Evolutionary conservation across 305 asterid species (phyloP).

Genomic region (Coffea humblotiana): DNA sequence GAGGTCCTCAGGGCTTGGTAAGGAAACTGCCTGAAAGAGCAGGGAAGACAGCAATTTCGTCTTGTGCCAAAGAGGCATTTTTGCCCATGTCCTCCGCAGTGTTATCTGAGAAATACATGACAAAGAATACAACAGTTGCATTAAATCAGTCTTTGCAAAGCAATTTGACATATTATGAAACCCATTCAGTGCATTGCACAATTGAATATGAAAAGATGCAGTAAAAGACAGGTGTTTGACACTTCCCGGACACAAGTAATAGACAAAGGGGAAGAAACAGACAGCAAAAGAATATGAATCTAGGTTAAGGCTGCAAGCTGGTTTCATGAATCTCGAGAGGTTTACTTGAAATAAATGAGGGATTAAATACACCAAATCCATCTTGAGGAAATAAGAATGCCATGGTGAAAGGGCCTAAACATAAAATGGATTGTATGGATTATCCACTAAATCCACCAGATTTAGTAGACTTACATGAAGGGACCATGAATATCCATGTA

Average conservation of each 20-base stretch:
- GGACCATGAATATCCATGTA: too few relatives aligned
- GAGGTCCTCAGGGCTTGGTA: conserved; percentile 70
- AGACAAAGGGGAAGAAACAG: not conserved
- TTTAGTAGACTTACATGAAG: too few relatives aligned
- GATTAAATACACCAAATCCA: too few relatives aligned
- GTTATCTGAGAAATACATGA: conserved; percentile 50
- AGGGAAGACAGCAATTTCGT: conserved; percentile 62
- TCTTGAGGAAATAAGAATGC: too few relatives aligned
- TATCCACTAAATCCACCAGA: too few relatives aligned
- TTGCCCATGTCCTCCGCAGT: conserved; percentile 80
- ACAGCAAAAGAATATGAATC: not conserved
- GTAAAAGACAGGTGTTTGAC: not conserved
- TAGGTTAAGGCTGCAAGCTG: not conserved
- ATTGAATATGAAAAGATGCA: not conserved
- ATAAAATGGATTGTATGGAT: too few relatives aligned
- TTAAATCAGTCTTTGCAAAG: not conserved
- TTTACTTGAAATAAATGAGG: too few relatives aligned
- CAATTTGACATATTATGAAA: not conserved
- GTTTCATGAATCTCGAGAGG: too few relatives aligned
- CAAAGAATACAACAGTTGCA: not conserved
- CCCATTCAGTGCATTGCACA: not conserved
- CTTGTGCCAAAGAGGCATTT: conserved; percentile 97
- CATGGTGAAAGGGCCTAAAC: too few relatives aligned
- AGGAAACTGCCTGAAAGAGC: conserved; percentile 78
- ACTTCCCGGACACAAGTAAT: not conserved